Evolutionary conservation across 306 rosid genomes (phyloP).

Genomic region (Prunus campanulata): DNA sequence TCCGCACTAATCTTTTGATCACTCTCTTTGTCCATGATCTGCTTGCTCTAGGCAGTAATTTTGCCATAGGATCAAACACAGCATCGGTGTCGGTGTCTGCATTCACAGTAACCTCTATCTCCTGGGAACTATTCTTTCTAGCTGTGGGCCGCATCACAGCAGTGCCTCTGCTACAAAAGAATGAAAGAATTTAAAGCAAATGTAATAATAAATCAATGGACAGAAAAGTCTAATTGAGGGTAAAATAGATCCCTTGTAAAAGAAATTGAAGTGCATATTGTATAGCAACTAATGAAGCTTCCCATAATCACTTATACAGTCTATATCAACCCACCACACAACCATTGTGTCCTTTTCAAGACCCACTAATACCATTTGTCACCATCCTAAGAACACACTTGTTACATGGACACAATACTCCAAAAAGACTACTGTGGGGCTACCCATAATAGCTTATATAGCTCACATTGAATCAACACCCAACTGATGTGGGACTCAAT

Average conservation of each 20-base stretch:
- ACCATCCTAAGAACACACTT: neutral
- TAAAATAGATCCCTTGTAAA: neutral
- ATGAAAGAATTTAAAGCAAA: neutral
- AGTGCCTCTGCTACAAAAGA: constrained; percentile 52
- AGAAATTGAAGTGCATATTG: too few relatives aligned
- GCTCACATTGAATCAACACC: neutral
- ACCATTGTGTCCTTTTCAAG: neutral
- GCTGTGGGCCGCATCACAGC: constrained; percentile 68
- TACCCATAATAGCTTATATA: neutral
- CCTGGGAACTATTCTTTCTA: constrained; percentile 48
- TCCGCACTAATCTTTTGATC: constrained; percentile 64
- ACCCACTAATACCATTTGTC: neutral
- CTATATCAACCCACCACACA: neutral
- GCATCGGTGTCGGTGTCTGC: constrained; percentile 42
- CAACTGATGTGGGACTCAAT: neutral
- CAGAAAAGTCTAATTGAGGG: neutral
- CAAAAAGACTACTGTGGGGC: neutral
- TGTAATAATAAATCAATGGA: neutral
- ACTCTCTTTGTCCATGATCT: constrained; percentile 48
- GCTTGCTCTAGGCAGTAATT: constrained; percentile 43
- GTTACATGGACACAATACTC: neutral
- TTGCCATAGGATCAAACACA: constrained; percentile 38
- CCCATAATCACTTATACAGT: neutral
- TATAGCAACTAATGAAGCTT: neutral
- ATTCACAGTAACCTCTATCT: constrained; percentile 43